Base-by-base conservation (phyloP, 257 asterid species). In the Solanum phureja region DNA sequence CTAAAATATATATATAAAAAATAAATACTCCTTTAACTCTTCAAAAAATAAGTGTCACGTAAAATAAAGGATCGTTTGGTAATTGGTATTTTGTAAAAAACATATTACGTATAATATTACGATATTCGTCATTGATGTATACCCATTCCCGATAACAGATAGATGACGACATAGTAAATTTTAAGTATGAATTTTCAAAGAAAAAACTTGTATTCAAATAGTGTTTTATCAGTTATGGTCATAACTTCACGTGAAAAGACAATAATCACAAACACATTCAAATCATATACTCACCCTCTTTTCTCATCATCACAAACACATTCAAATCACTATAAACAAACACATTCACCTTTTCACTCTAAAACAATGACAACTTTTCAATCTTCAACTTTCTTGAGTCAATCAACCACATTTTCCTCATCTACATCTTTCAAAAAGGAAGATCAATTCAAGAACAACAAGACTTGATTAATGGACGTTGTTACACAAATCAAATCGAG, bases 351-450 rank as follows among this genome's bases (percentile, higher is more conserved):
- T 35, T 74, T 33, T 27, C 52, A 56, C 2, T 13, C 18, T 7
- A 58, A 60, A 29, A 11, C 69, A 18, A 89, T 90, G 91, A 85
- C 90, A 8, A 29, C 89, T 13, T 84, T 87, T 44, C 91, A 86
- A n/a, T 38, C 69, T 84, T 84, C 90, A 18, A 10, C 27, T 42
- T 56, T 31, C 18, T 11, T 64, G 37, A 46, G 0, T n/a, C 49
- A 86, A n/a, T 83, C 56, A 16, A 21, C 2, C 35, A 34, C 35
- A 34, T 34, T 34, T 34, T 34, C 33, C 33, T 31, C 33, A 31
- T 31, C 33, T 31, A 31, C 33, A 31, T 34, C 35, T 34, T 34
- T 34, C 35, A 58, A 58, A 52, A 19, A 18, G n/a, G 8, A 10
- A 13, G 12, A 75, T 76, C 37, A 79, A 79, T 79, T 1, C 60